Base-by-base conservation (phyloP, 139 green algal genomes). In the Tetraselmis chui region DNA sequence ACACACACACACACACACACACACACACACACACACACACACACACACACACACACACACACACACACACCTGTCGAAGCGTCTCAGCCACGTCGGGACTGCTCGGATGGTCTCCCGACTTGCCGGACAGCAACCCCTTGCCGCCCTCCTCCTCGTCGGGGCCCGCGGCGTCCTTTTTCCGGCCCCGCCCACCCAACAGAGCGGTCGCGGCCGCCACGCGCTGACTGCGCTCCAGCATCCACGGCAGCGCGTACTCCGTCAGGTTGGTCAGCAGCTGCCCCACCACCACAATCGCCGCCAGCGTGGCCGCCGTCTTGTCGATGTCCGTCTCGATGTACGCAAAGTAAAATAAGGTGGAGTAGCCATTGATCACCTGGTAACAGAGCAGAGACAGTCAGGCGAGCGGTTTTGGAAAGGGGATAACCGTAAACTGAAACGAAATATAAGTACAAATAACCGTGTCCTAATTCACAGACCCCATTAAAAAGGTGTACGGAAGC, bases 301-400 rank as follows among this genome's bases (percentile, higher is more conserved):
- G 84, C 75, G 78, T 31, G 26, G 75, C 77, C 5, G 84, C 84
- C 23, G 58, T 79, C 29, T 76, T 30, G 58, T 84, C 84, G 32
- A 87, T 75, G 79, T 87, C 84, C 24, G 27, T 32, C 80, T 80
- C 58, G n/a, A 45, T 79, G 84, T 83, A 87, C 32, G 84, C 84
- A 75, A 80, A 87, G 80, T 87, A 87, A 45, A 83, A 82, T 75
- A 87, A 31, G 25, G 31, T 59, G 31, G n/a, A 5, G 75, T 82
- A 82, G 45, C 5, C 84, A 45, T 84, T 84, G 45, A 81, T 28
- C 24, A 32, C 31, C 67, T 59, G 30, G 80, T 80, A 83, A 25
- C 59, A 5, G 5, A 87, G 2, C 31, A 83, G 28, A 25, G 18
- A 25, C 18, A 67, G 18, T 67, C 45, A 24, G 23, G 27, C 31